A percentile compares a stretch with the other conserved stretches of the same genome.
These are phyloP conservation scores for Candida schatavii DNA, from an alignment of 805 yeast genomes.

Conservation along the genomic window DNA sequence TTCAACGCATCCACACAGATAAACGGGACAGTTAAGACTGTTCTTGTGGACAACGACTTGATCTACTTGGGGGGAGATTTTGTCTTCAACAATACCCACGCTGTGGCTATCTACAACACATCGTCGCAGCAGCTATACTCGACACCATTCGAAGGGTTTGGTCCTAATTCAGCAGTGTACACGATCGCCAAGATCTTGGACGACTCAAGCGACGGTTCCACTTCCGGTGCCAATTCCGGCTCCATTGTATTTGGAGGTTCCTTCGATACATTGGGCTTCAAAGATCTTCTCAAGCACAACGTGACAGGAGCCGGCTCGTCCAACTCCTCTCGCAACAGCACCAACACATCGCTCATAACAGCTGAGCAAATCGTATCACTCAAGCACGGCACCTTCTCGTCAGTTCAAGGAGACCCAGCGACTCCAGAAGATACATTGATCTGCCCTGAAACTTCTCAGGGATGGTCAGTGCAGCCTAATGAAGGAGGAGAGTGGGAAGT, in stretches of 20 bases:
- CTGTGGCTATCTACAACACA: constrained; percentile 64
- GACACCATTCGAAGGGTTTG: constrained; percentile 78
- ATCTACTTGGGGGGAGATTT: constrained; percentile 84
- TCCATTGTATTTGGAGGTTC: constrained; percentile 77
- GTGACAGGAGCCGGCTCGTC: constrained; percentile 20
- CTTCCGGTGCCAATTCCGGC: constrained; percentile 21
- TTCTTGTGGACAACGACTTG: constrained; percentile 39
- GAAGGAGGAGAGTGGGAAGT: constrained; percentile 67
- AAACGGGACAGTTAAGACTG: constrained; percentile 33
- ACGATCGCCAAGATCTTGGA: constrained; percentile 52
- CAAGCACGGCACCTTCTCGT: constrained; percentile 50
- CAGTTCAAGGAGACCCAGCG: constrained; percentile 38
- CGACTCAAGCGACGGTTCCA: constrained; percentile 21
- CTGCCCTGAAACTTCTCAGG: constrained; percentile 54
- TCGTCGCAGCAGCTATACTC: constrained; percentile 36
- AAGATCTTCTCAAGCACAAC: constrained; percentile 39
- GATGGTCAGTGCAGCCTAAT: constrained; percentile 53
- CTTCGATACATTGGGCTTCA: constrained; percentile 61
- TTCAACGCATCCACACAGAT: constrained; percentile 13
- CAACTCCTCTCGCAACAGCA: constrained; percentile 23
- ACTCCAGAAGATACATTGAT: constrained; percentile 34
- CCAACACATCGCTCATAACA: constrained; percentile 42
- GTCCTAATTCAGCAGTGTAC: constrained; percentile 53
- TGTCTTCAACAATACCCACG: constrained; percentile 47
- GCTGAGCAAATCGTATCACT: constrained; percentile 64